Percentiles rank a stretch among this genome's conserved stretches.
Conservation (phyloP, 2,329 filamentous ascomycete genomes). For the Colletotrichum lupini region DNA sequence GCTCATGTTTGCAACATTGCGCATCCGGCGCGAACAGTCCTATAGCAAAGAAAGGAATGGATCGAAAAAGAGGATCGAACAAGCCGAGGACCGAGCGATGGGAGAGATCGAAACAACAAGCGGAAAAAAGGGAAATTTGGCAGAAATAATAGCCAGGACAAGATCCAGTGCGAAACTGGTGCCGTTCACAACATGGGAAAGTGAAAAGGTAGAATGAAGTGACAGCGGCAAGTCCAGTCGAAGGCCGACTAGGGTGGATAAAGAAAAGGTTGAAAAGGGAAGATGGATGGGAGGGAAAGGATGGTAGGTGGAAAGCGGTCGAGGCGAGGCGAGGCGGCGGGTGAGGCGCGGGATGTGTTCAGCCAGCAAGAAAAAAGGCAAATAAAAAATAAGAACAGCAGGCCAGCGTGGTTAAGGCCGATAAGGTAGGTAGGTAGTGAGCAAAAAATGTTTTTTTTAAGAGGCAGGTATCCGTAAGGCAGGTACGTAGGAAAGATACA, state of each 20-base stretch:
- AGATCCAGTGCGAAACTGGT: constrained; percentile 31
- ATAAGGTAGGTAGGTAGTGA: neutral
- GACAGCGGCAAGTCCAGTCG: constrained; percentile 24
- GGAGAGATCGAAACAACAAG: constrained; percentile 16
- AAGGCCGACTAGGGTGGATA: constrained; percentile 9
- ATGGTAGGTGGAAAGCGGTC: neutral
- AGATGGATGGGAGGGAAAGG: neutral
- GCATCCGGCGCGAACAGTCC: constrained; percentile 36
- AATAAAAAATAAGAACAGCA: neutral
- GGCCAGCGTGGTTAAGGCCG: neutral
- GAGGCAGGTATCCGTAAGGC: neutral
- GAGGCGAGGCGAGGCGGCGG: constrained; percentile 14
- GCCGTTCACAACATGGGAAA: constrained; percentile 34
- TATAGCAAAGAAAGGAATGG: constrained; percentile 1
- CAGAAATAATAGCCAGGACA: constrained; percentile 27
- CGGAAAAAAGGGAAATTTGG: constrained; percentile 7
- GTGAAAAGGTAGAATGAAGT: constrained; percentile 13
- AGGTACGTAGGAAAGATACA: neutral
- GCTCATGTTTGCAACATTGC: constrained; percentile 55
- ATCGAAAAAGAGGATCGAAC: constrained; percentile 22
- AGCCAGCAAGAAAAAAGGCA: constrained; percentile 5
- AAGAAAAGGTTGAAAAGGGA: neutral
- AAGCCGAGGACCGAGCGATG: constrained; percentile 28
- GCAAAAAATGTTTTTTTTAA: neutral
- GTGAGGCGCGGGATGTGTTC: constrained; percentile 12